These are phyloP conservation scores for Rubus parviflorus DNA, from an alignment of 306 rosid genomes.

Conservation along the genomic window DNA sequence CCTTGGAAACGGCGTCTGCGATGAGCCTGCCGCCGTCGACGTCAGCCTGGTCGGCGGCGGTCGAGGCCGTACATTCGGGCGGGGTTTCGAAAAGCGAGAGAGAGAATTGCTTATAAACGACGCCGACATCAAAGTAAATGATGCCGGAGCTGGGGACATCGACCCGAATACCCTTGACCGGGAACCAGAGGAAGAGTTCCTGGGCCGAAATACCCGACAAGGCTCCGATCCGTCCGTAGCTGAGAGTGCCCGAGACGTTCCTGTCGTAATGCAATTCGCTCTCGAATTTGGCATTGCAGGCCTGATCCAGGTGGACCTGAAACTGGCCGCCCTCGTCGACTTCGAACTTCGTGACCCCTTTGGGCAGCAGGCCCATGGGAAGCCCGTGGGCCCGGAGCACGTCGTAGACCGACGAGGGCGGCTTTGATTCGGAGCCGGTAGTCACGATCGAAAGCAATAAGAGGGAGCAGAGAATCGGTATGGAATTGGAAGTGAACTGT, in stretches of 20 bases:
- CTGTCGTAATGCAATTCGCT: slow-evolving; percentile 75
- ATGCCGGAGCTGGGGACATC: slow-evolving; percentile 79
- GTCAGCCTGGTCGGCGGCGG: slow-evolving; percentile 12
- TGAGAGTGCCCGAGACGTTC: slow-evolving; percentile 66
- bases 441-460: not conserved
- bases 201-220: slow-evolving; percentile 70
- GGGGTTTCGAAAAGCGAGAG: slow-evolving; percentile 79
- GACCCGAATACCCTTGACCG: slow-evolving; percentile 71
- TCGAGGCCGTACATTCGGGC: slow-evolving; percentile 57
- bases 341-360: slow-evolving; percentile 58
- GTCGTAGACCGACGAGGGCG: slow-evolving; percentile 49
- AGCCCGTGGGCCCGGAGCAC: slow-evolving; percentile 59
- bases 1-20: slow-evolving; percentile 36
- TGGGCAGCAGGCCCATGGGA: slow-evolving; percentile 79
- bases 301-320: slow-evolving; percentile 65
- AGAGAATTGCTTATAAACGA: slow-evolving; percentile 65
- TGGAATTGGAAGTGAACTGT: not conserved
- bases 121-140: slow-evolving; percentile 83
- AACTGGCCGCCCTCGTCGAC: slow-evolving; percentile 48
- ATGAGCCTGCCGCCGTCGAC: not conserved
- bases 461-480: slow-evolving; percentile 25
- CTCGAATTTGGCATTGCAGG: slow-evolving; percentile 88
- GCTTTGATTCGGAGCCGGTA: slow-evolving; percentile 10
- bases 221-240: slow-evolving; percentile 57
- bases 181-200: slow-evolving; percentile 87